Evolutionary conservation across 108 stramenopile species (phyloP).

Genomic region (Schizochytrium sp.): DNA sequence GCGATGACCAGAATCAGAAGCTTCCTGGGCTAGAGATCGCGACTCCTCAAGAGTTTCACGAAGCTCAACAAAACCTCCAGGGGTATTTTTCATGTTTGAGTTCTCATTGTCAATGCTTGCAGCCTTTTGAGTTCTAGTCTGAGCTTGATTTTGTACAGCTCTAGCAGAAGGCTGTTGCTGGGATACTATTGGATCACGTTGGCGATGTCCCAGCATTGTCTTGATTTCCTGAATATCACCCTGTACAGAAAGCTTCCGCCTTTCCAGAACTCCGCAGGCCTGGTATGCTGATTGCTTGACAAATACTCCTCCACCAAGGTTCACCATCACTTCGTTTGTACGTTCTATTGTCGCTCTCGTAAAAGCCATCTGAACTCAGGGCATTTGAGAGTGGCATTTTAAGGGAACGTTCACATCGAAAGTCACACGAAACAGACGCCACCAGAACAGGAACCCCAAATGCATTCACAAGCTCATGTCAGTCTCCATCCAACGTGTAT

Average conservation of each 20-base stretch:
- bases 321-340: slow-evolving; percentile 54
- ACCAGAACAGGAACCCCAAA: too few species aligned
- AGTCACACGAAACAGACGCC: too few species aligned
- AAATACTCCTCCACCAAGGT: slow-evolving; percentile 5
- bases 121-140: too few species aligned
- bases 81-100: too few species aligned
- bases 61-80: neutral
- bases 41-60: slow-evolving; percentile 10
- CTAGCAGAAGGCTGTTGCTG: too few species aligned
- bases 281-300: slow-evolving; percentile 9
- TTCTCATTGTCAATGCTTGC: too few species aligned
- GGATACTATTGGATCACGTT: too few species aligned
- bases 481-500: too few species aligned
- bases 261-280: slow-evolving; percentile 14
- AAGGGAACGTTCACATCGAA: too few species aligned
- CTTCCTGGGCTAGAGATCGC: neutral
- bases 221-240: slow-evolving; percentile 4
- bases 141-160: too few species aligned
- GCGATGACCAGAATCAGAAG: neutral
- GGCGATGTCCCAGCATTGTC: neutral
- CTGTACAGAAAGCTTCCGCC: slow-evolving; percentile 5
- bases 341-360: neutral
- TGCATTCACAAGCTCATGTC: too few species aligned
- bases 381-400: neutral
- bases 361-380: neutral